Base-by-base conservation (phyloP, 2,329 filamentous ascomycete species). In the Cladorrhinum sp. region DNA sequence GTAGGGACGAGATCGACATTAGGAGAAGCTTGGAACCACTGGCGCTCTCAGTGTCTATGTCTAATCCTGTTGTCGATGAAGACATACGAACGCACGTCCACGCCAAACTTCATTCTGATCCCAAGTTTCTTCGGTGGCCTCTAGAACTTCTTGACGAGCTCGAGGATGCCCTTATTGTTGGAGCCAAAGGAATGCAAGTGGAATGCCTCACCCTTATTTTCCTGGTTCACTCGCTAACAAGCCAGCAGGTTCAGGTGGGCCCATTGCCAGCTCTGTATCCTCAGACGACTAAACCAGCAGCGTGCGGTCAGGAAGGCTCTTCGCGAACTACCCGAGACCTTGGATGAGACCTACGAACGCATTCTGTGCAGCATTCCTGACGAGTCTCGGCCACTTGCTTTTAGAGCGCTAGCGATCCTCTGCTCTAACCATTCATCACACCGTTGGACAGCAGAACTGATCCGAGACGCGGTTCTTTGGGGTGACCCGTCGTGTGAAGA, bases 111-210 rank as follows among this genome's bases (percentile, higher is more conserved):
- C 16, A 36, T 9, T 12, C 2, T 2, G n/a, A 54, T 21, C 2
- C 2, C 6, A 36, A 18, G 7, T 36, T 54, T 18, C 1, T 2
- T 2, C 7, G 12, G 2, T 54, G 51, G 51, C 28, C 24, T 8
- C 2, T 4, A 6, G 4, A 14, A 1, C 28, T 54, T 9, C 51
- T 1, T 20, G 18, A 16, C 7, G 26, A 54, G 14, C 10, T 36
- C 14, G 28, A 36, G 28, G 51, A 30, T 20, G 20, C 7, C 1
- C 28, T 54, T 1, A n/a, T 18, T 3, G 18, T 9, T 12, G 8
- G 18, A 28, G 51, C 51, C 7, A 54, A 54, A 16, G 51, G 51
- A n/a, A 54, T 54, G 51, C 21, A 50, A 50, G 48, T 50, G 4
- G 18, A 14, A 30, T 30, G 26, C 10, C 26, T 10, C 10, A 30